Percentiles rank a stretch among this genome's conserved stretches.
Conservation (phyloP, 345 rosid genomes). For the Salix arbutifolia region DNA sequence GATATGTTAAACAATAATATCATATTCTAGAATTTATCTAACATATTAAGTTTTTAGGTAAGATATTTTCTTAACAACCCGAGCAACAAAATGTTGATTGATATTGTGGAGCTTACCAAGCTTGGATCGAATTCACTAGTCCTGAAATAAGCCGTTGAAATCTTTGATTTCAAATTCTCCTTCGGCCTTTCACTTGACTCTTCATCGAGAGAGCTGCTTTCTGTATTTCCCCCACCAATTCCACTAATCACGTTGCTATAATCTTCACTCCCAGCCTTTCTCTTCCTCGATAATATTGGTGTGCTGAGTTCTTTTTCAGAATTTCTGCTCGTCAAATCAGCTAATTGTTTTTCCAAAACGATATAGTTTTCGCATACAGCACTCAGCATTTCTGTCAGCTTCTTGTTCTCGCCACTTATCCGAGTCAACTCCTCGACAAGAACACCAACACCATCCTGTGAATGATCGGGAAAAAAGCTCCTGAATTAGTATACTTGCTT, state of each 20-base stretch:
- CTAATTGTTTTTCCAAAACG: conserved; percentile 20
- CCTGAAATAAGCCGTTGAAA: conserved; percentile 39
- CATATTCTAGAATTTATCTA: no score
- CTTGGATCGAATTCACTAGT: conserved; percentile 52
- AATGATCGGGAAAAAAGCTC: neutral
- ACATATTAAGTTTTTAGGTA: no score
- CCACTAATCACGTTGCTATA: conserved; percentile 23
- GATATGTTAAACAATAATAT: no score
- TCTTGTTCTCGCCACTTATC: conserved; percentile 30
- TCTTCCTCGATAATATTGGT: conserved; percentile 5
- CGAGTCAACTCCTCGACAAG: conserved; percentile 27
- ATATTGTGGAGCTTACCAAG: conserved; percentile 43
- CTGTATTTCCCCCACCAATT: conserved; percentile 21
- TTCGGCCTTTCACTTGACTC: conserved; percentile 44
- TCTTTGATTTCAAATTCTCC: conserved; percentile 39
- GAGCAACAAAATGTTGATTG: neutral
- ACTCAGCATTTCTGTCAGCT: conserved; percentile 22
- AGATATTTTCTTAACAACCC: fast-evolving
- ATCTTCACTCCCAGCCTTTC: conserved; percentile 28
- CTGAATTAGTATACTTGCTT: neutral
- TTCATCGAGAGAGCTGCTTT: conserved; percentile 57
- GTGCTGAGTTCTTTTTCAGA: neutral
- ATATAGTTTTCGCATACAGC: conserved; percentile 21
- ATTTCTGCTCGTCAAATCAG: conserved; percentile 13
- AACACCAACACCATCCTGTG: neutral